Evolutionary conservation across 2,329 filamentous ascomycete species (phyloP), one percentile per base, ranked within the genome.

Genomic region (Diaporthe vexans): DNA sequence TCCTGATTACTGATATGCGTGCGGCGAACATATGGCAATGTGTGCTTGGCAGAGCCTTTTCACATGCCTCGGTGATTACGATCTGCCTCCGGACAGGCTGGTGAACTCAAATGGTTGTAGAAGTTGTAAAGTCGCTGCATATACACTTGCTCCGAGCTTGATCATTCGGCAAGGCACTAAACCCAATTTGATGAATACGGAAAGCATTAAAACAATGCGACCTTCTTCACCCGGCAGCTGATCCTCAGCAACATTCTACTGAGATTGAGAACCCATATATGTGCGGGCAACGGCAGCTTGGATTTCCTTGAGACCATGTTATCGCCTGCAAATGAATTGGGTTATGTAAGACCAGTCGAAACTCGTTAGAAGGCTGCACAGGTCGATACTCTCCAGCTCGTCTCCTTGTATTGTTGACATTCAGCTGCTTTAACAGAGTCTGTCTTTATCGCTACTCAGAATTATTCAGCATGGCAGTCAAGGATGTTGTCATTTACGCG

Each of bases 161-260:
- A n/a, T 24, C 5, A 51, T 35, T 35, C n/a, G 61, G 29, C 43
- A 10, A 35, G 5, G 21, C 13, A 35, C 21, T 9, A 35, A 65
- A 67, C 6, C 26, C 33, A 24, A 35, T 67, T 67, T 67, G 10
- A 67, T 67, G 26, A 51, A 33, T n/a, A 33, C 26, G 26, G 43
- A 35, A 67, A 67, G 61, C 61, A 67, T 67, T 6, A 51, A 9
- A 24, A 15, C 19, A 24, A 51, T 17, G 21, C 13, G 11, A 61
- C 35, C 19, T 51, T 67, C 15, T 17, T 26, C 46, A 48, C 29
- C 11, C 52, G 43, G 43, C 19, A 51, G 21, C 11, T 4, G 19
- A 26, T 11, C 7, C 19, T 8, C 19, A 35, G 24, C 43, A 35
- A 1, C 43, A 19, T 3, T 9, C 4, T 13, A 5, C 4, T 3